Evolutionary conservation across 2,329 filamentous ascomycete species (phyloP), one percentile per base, ranked within the genome.

Genomic region (Emmonsiellopsis sp.): DNA sequence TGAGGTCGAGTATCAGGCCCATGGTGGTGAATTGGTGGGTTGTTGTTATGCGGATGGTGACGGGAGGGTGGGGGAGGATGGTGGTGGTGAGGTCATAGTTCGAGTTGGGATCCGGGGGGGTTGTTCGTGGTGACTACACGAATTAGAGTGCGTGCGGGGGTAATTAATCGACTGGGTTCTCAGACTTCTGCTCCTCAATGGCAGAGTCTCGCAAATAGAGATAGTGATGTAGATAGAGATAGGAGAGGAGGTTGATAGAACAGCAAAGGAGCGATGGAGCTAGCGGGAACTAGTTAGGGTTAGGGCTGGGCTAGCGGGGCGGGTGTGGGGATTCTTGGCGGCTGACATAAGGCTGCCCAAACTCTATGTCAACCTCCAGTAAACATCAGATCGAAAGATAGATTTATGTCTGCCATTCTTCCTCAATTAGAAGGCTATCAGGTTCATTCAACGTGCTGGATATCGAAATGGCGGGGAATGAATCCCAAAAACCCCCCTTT

Each of bases 201-300:
- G 20, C 20, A 26, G 3, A 26, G 20, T 26, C 20, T 26, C 5
- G 20, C 20, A 26, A 5, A 26, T 26, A 26, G 20, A 26, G 20
- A 26, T 1, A 34, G 73, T 85, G 26, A 79, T 88, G 65, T 61
- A 78, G 44, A 71, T 78, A 41, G 85, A 88, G 68, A 86, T 88
- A 83, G 75, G 13, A 9, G 30, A 15, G 16, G 44, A 47, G 30
- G 5, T 3, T 8, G 35, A 38, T n/a, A 38, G 35, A 38, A 38
- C 13, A 34, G 45, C 37, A 26, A 16, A 16, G 9, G 5, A 16
- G 45, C n/a, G 32, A 37, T 15, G n/a, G 4, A 34, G 26, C 16
- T 15, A 13, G 10, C 13, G n/a, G 15, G 9, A 13, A 5, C 5
- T 26, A 13, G 7, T 30, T 26, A 44, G 16, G 30, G 15, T 26